Evolutionary conservation across 192 early-diverging fungal species (phyloP), one percentile per base, ranked within the genome.

Genomic region (Phycomyces blakesleeanus): DNA sequence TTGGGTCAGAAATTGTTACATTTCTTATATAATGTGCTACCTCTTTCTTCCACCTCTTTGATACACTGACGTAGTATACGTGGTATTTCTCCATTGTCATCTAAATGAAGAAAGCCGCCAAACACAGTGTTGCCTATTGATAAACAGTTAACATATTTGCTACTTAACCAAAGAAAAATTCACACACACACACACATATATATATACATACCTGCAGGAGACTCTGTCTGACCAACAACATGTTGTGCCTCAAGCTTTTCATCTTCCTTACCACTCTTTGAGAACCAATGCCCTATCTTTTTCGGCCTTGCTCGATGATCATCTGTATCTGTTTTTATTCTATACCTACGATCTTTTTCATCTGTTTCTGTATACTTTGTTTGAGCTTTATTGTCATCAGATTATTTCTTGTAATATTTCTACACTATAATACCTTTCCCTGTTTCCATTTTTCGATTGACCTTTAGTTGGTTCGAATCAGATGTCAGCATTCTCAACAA

Each of bases 21-120:
- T 15, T 11, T 20, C 53, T 49, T 24, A n/a, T n/a, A n/a, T n/a
- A n/a, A n/a, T n/a, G n/a, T n/a, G n/a, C n/a, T n/a, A 66, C 64
- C 89, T 61, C 85, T 81, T 50, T 77, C 70, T 71, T 91, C 89
- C 18, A 91, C 85, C 61, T 91, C 85, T 0, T 75, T 51, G 59
- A 91, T 78, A 61, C 89, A 91, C 73, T 77, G 83, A 68, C 83
- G 82, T 44, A 90, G 77, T 25, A 91, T 68, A 22, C 70, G n/a
- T 9, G 87, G 89, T 51, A 84, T 71, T 29, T 78, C 65, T 1
- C 78, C 74, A 53, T 86, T 78, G 15, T 41, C 25, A 12, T 66
- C 42, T 18, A 63, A 38, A 18, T 42, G 40, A 25, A 76, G 47
- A 51, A 47, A 68, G n/a, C 74, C 74, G 29, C 74, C 74, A 67